Evolutionary conservation across 805 yeast species (phyloP), one percentile per base, ranked within the genome.

Genomic region (Wickerhamomyces chaumierensis): DNA sequence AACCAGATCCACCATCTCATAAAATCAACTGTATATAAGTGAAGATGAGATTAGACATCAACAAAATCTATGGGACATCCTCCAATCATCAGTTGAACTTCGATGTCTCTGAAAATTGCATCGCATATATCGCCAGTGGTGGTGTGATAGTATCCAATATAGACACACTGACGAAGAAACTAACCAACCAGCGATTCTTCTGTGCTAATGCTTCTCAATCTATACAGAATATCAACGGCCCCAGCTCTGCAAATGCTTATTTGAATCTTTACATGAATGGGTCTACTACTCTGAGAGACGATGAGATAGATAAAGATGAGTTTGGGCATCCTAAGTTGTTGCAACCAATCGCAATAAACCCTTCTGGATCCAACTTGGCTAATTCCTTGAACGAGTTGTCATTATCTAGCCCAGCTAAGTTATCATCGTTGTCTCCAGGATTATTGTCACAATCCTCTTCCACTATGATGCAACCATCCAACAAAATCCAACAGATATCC

Each of bases 121-220:
- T 75, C 18, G 80, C 76, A 0, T 75, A 74, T 47, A 63, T 68
- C 3, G 78, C 78, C 12, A 69, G 78, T 42, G 78, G 78, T 18
- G 80, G 80, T 4, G 78, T 74, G 4, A 76, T 74, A 12, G 75
- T 73, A 1, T 57, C 70, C 34, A 49, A 57, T 16, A 40, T 68
- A 2, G 46, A 55, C 14, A 4, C 40, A 45, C 33, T 37, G 34
- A 33, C 44, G 57, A 46, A 46, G 2, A 33, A 36, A n/a, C 40
- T 51, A 3, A 36, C 46, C 0, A 43, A 57, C 40, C 78, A 71
- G 46, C 54, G 74, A 42, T 71, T 74, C 48, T 71, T 68, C 52
- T 71, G 75, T 56, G 78, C 78, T 15, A 70, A 46, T 38, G 41
- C 41, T 41, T 41, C 45, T 13, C 43, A 41, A 34, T 32, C 36